phyloP scores from a whole-genome alignment of 2,329 filamentous ascomycete genomes.

The Ceratocystis alfenasii region DNA sequence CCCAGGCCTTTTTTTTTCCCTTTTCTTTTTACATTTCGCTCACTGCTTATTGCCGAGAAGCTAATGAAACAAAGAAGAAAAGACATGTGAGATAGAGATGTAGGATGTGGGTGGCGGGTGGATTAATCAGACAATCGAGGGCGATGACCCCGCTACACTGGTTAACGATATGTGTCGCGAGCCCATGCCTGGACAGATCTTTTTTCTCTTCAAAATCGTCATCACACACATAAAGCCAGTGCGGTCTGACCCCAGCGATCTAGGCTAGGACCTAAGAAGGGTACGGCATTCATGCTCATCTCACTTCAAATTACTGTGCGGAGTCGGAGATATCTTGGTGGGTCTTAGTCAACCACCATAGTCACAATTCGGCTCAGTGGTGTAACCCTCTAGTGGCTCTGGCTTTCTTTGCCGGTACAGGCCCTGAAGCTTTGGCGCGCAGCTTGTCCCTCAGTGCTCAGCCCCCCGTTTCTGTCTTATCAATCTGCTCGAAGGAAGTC shows the following conservation, averaged over 20 bases:
- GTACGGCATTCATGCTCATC: not conserved
- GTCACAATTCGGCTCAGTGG: not conserved
- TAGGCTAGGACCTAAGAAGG: not conserved
- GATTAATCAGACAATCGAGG: not conserved
- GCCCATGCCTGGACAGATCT: no score
- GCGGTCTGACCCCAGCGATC: not conserved
- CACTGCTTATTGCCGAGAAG: not conserved
- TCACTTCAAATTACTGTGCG: not conserved
- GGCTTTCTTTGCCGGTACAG: not conserved
- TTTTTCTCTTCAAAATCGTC: no score
- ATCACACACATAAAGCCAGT: no score
- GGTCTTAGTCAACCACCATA: not conserved
- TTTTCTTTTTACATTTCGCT: not conserved
- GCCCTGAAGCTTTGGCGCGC: not conserved
- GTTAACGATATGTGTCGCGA: no score
- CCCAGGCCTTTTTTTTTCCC: not conserved
- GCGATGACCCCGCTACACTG: no score
- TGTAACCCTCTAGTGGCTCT: not conserved
- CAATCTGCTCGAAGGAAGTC: conserved; percentile 12
- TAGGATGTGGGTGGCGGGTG: not conserved
- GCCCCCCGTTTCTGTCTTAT: not conserved
- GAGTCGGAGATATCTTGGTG: conserved; percentile 3
- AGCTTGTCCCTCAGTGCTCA: not conserved
- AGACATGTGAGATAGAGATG: not conserved
- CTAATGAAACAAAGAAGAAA: not conserved